Evolutionary conservation across 345 rosid species (phyloP), one percentile per base, ranked within the genome.

Genomic region (Acer campestre): DNA sequence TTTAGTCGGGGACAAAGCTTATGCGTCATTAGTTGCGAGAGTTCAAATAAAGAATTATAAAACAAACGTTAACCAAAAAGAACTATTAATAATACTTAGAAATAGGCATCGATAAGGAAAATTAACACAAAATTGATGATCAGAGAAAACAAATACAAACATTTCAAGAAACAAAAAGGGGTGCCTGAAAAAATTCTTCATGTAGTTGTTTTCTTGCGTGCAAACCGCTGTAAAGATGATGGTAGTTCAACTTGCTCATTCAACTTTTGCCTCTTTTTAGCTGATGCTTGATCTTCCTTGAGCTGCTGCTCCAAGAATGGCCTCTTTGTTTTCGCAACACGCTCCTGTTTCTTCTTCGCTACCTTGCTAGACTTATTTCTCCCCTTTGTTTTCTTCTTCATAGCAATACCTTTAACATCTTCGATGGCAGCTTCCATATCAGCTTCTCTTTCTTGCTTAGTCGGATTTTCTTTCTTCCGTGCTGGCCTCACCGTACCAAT

Each of bases 351-450:
- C 90, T 92, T 94, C 88, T 83, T 91, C 0, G 85, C 81, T 73
- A 38, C 78, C 85, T 89, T 95, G 65, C 97, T 92, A 0, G 95
- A 93, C 69, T 91, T 95, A 77, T 75, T 91, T 89, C 93, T 91
- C 8, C 98, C 98, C 81, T 94, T 94, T 0, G 98, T 92, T 79
- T 95, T 94, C 67, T 88, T 94, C 87, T 91, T 94, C 68, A 89
- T 2, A 5, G 75, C 75, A 6, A 67, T 68, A 23, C 76, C 88
- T 86, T 91, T 92, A 6, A 76, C 95, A 10, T 85, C 87, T 53
- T 86, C 91, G 17, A 89, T 82, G 8, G 95, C 96, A 14, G 82
- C 87, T 77, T 96, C 98, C 85, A 86, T 84, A 79, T 93, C 97
- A 0, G 86, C 86, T 69, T 88, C 94, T 17, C 73, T 83, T 75